Conservation (phyloP, 495 filamentous ascomycete genomes). For the Xylaria telfairii region DNA sequence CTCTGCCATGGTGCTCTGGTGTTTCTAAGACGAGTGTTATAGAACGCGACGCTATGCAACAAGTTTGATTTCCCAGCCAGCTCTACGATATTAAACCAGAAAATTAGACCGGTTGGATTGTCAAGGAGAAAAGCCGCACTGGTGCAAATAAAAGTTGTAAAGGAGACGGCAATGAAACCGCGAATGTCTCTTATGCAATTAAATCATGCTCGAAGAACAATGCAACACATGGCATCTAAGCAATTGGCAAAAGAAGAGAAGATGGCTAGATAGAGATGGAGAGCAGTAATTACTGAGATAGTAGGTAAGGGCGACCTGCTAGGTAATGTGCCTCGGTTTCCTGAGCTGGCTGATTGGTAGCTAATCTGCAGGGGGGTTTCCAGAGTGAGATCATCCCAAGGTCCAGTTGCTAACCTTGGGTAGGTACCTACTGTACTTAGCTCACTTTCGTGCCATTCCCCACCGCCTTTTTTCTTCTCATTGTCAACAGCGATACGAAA, state of each 20-base stretch:
- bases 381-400: slow-evolving; percentile 9
- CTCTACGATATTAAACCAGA: not conserved
- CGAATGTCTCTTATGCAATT: not conserved
- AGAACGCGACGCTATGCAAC: too few species aligned
- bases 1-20: slow-evolving; percentile 20
- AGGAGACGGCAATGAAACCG: not conserved
- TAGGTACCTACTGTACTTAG: not conserved
- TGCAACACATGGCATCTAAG: not conserved
- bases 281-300: too few species aligned
- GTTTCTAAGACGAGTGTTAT: too few species aligned
- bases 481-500: not conserved
- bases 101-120: not conserved
- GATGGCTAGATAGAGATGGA: not conserved
- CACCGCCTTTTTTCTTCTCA: slow-evolving; percentile 27
- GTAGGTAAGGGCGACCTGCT: too few species aligned
- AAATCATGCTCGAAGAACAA: not conserved
- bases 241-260: not conserved
- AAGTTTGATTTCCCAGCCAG: slow-evolving; percentile 1
- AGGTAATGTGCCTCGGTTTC: not conserved
- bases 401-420: not conserved
- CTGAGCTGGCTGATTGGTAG: slow-evolving; percentile 13
- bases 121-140: not conserved
- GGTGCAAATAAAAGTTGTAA: not conserved
- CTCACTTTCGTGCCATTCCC: slow-evolving; percentile 1
- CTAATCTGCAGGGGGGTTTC: not conserved